Conservation (phyloP, 305 asterid species). For the Solanum hybrid region DNA sequence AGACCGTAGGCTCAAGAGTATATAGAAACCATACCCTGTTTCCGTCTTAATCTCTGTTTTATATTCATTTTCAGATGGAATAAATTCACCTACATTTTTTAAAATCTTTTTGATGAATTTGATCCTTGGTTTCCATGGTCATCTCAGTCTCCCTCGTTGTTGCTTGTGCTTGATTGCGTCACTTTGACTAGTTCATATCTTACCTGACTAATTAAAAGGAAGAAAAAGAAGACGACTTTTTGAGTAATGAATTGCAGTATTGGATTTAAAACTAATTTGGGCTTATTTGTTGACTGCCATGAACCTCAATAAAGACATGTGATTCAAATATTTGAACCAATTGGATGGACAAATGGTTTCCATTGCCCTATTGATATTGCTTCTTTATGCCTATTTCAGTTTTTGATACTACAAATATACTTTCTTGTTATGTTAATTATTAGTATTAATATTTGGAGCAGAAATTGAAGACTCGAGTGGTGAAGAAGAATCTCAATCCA, state of each 20-base stretch:
- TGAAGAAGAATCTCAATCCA: slow-evolving; percentile 29
- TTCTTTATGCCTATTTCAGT: not conserved
- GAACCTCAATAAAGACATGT: not conserved
- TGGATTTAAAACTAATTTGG: not conserved
- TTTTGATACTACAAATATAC: not conserved
- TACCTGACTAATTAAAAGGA: not conserved
- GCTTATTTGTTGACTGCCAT: not conserved
- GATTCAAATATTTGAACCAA: not conserved
- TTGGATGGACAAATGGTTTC: not conserved
- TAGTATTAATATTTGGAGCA: not conserved
- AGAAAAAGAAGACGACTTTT: not conserved
- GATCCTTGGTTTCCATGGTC: not conserved
- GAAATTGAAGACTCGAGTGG: slow-evolving; percentile 28
- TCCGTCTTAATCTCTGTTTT: not conserved
- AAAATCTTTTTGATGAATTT: not conserved
- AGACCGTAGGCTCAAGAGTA: too few species aligned
- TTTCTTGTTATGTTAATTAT: not conserved
- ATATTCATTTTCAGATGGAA: too few species aligned
- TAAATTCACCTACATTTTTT: not conserved
- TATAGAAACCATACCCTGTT: not conserved
- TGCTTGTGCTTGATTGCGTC: not conserved
- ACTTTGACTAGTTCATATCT: not conserved
- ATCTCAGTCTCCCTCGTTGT: not conserved
- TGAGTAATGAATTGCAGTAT: not conserved
- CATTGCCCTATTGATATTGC: not conserved